Conservation (phyloP, 2,329 filamentous ascomycete species). For the Arthroderma uncinatum region DNA sequence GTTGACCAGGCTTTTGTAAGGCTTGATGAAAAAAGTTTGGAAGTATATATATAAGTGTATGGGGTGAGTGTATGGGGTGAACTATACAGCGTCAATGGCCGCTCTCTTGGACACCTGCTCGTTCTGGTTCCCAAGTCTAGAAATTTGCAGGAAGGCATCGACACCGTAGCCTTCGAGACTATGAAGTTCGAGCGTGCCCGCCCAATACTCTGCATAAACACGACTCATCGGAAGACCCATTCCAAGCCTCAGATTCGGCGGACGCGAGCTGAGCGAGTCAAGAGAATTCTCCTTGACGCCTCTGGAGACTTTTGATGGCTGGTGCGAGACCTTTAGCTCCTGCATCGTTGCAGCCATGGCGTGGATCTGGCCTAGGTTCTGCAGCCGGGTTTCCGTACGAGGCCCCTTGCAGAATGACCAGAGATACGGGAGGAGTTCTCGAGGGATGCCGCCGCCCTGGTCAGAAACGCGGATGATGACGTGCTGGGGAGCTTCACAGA, state of each 20-base stretch:
- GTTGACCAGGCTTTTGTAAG: too few species aligned
- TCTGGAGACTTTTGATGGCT: conserved; percentile 10
- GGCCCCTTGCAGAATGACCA: conserved; percentile 97
- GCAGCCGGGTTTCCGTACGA: conserved; percentile 61
- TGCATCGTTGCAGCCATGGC: conserved; percentile 89
- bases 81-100: conserved; percentile 62
- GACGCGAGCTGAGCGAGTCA: conserved; percentile 65
- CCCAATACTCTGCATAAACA: conserved; percentile 97
- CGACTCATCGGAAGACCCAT: conserved; percentile 90
- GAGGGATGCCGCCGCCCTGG: conserved; percentile 81
- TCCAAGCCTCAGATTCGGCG: conserved; percentile 75
- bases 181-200: conserved; percentile 79
- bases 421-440: conserved; percentile 72
- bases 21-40: too few species aligned
- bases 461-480: conserved; percentile 95
- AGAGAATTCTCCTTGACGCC: conserved; percentile 53
- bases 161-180: conserved; percentile 92
- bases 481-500: conserved; percentile 88
- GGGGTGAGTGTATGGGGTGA: neutral
- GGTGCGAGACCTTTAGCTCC: conserved; percentile 51
- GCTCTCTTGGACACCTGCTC: conserved; percentile 76
- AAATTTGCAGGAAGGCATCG: conserved; percentile 92
- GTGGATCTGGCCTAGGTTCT: conserved; percentile 77
- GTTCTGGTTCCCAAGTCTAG: conserved; percentile 93
- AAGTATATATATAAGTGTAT: neutral